Percentiles rank a stretch among this genome's conserved stretches.
These are phyloP conservation scores for Nelumbo lutea DNA, from an alignment of 164 flowering plant species.

Conservation along the genomic window DNA sequence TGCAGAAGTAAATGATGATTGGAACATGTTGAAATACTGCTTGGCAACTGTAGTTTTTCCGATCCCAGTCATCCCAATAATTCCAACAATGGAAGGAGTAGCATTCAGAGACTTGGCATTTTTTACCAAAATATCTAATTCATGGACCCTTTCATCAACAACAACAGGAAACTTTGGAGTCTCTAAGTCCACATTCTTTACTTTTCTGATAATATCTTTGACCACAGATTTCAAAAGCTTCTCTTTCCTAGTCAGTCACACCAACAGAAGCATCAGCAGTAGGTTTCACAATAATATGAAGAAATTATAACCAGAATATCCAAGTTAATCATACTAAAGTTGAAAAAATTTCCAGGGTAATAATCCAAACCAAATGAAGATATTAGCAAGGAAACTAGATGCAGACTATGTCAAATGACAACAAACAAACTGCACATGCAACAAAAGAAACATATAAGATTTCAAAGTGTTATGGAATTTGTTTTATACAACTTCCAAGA, in stretches of 20 bases:
- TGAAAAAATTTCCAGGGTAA: too few relatives aligned
- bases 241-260: background rate
- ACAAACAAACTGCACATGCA: too few relatives aligned
- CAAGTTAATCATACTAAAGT: too few relatives aligned
- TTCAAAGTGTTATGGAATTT: too few relatives aligned
- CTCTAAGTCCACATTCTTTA: constrained; percentile 7
- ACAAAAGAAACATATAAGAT: too few relatives aligned
- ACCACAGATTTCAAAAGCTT: constrained; percentile 1
- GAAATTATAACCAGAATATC: too few relatives aligned
- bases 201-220: background rate
- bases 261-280: background rate
- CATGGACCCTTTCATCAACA: background rate
- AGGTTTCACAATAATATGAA: too few relatives aligned
- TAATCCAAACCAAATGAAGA: too few relatives aligned
- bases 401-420: too few relatives aligned
- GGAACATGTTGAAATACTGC: background rate
- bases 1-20: constrained; percentile 3
- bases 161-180: background rate
- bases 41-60: constrained; percentile 8
- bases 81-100: background rate
- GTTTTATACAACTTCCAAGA: too few relatives aligned
- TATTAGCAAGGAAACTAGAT: too few relatives aligned
- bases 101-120: background rate
- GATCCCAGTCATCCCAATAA: constrained; percentile 3
- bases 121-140: background rate